Evolutionary conservation across 1,139 yeast genomes (phyloP).

Genomic region (Waltiozyma sp.): DNA sequence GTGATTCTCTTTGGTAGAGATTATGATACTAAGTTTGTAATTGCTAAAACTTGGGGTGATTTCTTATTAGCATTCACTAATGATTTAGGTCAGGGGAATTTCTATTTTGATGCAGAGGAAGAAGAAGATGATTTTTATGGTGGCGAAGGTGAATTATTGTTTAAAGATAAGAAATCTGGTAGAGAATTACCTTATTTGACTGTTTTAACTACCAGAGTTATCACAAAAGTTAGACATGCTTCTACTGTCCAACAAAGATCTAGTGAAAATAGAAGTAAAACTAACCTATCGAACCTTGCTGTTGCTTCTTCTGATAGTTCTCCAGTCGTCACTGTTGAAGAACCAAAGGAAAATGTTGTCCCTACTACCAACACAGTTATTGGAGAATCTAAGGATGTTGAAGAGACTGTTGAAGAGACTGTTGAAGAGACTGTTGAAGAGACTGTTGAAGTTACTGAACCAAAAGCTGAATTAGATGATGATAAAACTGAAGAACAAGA

Average conservation of each 20-base stretch:
- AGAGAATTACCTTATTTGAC: conserved; percentile 53
- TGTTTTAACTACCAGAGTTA: conserved; percentile 39
- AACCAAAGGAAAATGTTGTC: conserved; percentile 5
- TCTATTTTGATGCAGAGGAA: conserved; percentile 39
- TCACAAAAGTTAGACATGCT: conserved; percentile 17
- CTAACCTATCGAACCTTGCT: conserved; percentile 5
- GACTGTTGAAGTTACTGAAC: background rate
- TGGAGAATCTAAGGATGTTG: background rate
- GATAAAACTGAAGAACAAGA: background rate
- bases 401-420: background rate
- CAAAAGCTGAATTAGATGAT: background rate
- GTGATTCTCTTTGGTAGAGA: conserved; percentile 84
- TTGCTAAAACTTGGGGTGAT: conserved; percentile 81
- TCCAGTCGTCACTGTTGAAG: conserved; percentile 2
- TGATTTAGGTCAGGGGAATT: conserved; percentile 66
- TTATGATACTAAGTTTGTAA: conserved; percentile 66
- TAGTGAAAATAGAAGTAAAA: conserved; percentile 1
- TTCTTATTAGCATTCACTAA: conserved; percentile 72
- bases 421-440: background rate
- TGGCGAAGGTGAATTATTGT: conserved; percentile 69
- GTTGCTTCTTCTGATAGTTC: too few relatives aligned
- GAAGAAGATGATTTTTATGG: conserved; percentile 47
- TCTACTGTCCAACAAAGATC: conserved; percentile 8
- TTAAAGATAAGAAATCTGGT: conserved; percentile 38
- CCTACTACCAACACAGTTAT: background rate